Conservation (phyloP, 805 yeast species). For the Jamesozyma rosinii region DNA sequence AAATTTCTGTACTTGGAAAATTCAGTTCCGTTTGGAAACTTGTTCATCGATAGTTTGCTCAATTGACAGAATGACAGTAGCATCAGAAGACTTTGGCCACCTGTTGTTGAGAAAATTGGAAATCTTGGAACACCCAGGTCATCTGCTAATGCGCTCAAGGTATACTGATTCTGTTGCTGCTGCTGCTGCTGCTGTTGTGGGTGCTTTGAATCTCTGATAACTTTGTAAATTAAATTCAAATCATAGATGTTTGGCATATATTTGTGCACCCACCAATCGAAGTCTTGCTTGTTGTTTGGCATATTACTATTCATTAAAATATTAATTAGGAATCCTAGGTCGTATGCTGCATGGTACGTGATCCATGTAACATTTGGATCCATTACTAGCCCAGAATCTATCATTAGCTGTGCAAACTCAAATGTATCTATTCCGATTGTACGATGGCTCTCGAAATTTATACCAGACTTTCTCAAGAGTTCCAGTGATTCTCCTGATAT, state of each 20-base stretch:
- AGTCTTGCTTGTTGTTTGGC: slow-evolving; percentile 75
- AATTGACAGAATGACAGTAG: slow-evolving; percentile 58
- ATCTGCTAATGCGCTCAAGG: slow-evolving; percentile 55
- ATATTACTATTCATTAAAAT: slow-evolving; percentile 64
- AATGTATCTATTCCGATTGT: slow-evolving; percentile 68
- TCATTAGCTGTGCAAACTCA: slow-evolving; percentile 75
- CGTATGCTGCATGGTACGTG: slow-evolving; percentile 90
- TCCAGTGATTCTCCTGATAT: slow-evolving; percentile 78
- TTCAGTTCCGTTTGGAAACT: slow-evolving; percentile 28
- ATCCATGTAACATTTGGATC: slow-evolving; percentile 68
- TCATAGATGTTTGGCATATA: slow-evolving; percentile 82
- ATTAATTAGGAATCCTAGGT: slow-evolving; percentile 79
- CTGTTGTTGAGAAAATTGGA: slow-evolving; percentile 46
- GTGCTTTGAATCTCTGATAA: slow-evolving; percentile 22
- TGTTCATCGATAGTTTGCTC: slow-evolving; percentile 29
- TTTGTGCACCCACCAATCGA: slow-evolving; percentile 55
- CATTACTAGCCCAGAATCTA: slow-evolving; percentile 76
- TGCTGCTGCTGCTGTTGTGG: slow-evolving; percentile 16
- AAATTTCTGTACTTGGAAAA: slow-evolving; percentile 39
- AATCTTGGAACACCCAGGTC: slow-evolving; percentile 60
- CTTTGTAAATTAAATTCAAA: slow-evolving; percentile 48
- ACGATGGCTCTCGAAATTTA: slow-evolving; percentile 68
- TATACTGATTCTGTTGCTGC: slow-evolving; percentile 17
- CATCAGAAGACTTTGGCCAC: slow-evolving; percentile 54
- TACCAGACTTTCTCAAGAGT: slow-evolving; percentile 68